Evolutionary conservation across 495 filamentous ascomycete species (phyloP), one percentile per base, ranked within the genome.

Genomic region (Aspergillus haitiensis): DNA sequence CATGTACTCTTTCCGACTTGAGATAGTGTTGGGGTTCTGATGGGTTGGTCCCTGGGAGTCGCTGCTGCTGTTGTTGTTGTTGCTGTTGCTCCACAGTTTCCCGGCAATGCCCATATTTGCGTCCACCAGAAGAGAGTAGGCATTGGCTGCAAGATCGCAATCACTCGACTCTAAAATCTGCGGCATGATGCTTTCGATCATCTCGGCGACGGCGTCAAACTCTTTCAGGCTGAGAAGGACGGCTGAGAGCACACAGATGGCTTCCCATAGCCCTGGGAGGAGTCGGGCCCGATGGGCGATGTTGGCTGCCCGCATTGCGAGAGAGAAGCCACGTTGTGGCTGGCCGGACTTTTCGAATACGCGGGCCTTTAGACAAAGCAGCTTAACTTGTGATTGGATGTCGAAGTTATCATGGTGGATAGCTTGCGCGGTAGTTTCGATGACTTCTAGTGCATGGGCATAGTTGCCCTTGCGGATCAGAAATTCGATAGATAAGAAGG

Each of bases 81-180:
- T 65, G 15, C 53, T 67, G 52, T 51, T 55, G 6, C 59, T 64
- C 64, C 65, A 71, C 61, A 73, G 18, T 40, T 77, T 70, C 1
- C 90, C 88, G 0, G 91, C 93, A 65, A 91, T 75, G 0, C 93
- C 93, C 81, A 96, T 88, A 64, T 90, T 82, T 0, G 89, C 88
- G 69, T 97, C 92, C 5, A 87, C 91, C 8, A 96, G 80, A n/a
- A 85, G 71, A 16, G 84, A 85, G 71, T 91, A 94, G 35, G 91
- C 79, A 50, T 81, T 79, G 4, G 84, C 93, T 10, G 81, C 80
- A 18, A 92, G 75, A 15, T 75, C 77, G 11, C 82, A 79, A 52
- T 91, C 84, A 58, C 88, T 88, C 36, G 84, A 83, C 70, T 96
- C 91, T 9, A 95, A 77, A 5, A 89, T 82, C 64, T 92, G 88